Evolutionary conservation across 2,329 filamentous ascomycete species (phyloP), one percentile per base, ranked within the genome.

Genomic region (Penicillium sp.): DNA sequence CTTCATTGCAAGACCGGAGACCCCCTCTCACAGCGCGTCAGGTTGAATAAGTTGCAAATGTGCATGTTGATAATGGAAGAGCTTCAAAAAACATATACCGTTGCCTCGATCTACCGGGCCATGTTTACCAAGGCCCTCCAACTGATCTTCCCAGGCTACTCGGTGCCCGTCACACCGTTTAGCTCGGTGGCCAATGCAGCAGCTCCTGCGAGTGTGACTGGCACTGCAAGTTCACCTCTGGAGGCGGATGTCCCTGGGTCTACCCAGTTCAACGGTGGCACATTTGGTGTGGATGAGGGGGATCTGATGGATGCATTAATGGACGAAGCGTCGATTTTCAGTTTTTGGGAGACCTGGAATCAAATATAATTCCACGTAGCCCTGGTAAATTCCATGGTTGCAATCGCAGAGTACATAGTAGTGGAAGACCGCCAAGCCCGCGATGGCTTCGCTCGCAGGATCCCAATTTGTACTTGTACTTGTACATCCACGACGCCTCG

Each of bases 11-110:
- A 61, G 44, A 60, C 56, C 3, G 46, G 49, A 13, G 54, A 59
- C 15, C 36, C 59, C 1, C 54, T 69, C 3, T 61, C 63, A 3
- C 60, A 55, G 3, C 61, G 61, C 6, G 57, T 70, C 20, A 54
- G 61, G 9, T 61, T 66, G 2, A 68, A 69, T 37, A 70, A 69
- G 37, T 58, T 68, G 8, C 58, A 63, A 36, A 53, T 68, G 26
- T 68, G 62, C 33, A 70, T 70, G 67, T 51, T 69, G 37, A 57
- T 69, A 8, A 48, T 70, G 55, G 59, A 68, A 34, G 63, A 69
- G 37, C 51, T 70, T 7, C 65, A 67, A 27, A 62, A 68, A 21
- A 63, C 58, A 2, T 68, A 69, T 32, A 63, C 60, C 1, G 62
- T 61, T 2, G 64, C 61, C 23, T 67, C 63, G 2, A 46, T 67